phyloP scores from a whole-genome alignment of 2,329 filamentous ascomycete species.

The Thermomyces lanuginosus region DNA sequence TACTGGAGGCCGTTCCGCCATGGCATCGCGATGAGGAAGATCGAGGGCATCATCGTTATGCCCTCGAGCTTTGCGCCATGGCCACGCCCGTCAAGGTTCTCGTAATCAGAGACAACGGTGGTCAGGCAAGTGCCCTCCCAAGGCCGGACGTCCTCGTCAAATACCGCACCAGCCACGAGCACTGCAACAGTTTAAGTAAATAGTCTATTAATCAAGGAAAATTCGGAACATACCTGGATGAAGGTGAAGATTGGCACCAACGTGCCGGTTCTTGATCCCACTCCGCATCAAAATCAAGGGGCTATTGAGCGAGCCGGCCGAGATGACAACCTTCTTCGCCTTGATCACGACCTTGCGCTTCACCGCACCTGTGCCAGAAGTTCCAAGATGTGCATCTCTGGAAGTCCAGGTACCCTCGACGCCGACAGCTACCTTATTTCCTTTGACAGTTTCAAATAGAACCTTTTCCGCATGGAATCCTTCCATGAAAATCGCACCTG shows the following conservation, averaged over 20 bases:
- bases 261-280: conserved; percentile 62
- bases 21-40: conserved; percentile 45
- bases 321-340: conserved; percentile 67
- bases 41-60: conserved; percentile 55
- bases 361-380: conserved; percentile 36
- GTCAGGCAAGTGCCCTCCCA: conserved; percentile 73
- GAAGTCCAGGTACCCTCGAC: conserved; percentile 61
- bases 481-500: conserved; percentile 69
- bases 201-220: background rate
- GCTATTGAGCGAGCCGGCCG: conserved; percentile 58
- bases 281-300: conserved; percentile 63
- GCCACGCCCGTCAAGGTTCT: conserved; percentile 63
- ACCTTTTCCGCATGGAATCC: conserved; percentile 59
- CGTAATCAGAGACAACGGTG: conserved; percentile 56
- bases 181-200: conserved; percentile 12
- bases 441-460: conserved; percentile 43
- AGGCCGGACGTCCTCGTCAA: conserved; percentile 51
- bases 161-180: conserved; percentile 39
- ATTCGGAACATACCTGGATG: conserved; percentile 49
- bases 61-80: conserved; percentile 74
- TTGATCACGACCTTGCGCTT: conserved; percentile 52
- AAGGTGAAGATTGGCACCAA: conserved; percentile 66
- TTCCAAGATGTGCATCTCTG: conserved; percentile 45
- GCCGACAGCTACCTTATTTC: conserved; percentile 46
- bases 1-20: conserved; percentile 54